Percentiles rank a stretch among this genome's conserved stretches.
phyloP scores from a whole-genome alignment of 75 land plant species.

The Cryptomeria japonica region DNA sequence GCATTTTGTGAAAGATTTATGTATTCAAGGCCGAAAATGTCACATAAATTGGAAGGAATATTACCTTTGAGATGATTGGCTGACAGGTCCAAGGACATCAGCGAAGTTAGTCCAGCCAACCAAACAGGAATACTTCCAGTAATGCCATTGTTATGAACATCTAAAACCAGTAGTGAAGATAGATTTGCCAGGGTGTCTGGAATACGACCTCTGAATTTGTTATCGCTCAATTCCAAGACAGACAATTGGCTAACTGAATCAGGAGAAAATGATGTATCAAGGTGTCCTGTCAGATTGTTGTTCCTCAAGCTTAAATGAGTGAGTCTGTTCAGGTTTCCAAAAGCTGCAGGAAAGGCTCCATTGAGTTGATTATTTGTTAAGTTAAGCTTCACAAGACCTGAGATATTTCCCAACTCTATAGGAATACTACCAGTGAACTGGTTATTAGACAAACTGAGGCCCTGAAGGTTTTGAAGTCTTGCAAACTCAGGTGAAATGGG shows the following conservation, averaged over 20 bases:
- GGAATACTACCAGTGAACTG: slow-evolving; percentile 44
- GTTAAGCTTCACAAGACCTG: slow-evolving; percentile 59
- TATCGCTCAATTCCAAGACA: slow-evolving; percentile 41
- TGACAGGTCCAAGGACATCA: slow-evolving; percentile 54
- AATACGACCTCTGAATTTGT: slow-evolving; percentile 44
- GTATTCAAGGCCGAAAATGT: slow-evolving; percentile 32
- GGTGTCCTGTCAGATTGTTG: slow-evolving; percentile 37
- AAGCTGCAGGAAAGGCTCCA: slow-evolving; percentile 42
- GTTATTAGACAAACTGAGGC: slow-evolving; percentile 47
- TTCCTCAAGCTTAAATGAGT: slow-evolving; percentile 50
- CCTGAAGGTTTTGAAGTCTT: slow-evolving; percentile 35
- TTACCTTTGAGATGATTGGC: slow-evolving; percentile 30
- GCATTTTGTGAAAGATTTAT: slow-evolving; percentile 54
- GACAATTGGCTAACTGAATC: slow-evolving; percentile 16
- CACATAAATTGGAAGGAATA: slow-evolving; percentile 52
- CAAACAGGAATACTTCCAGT: slow-evolving; percentile 52
- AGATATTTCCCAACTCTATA: slow-evolving; percentile 17
- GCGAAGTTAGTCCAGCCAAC: slow-evolving; percentile 22
- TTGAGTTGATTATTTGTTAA: slow-evolving; percentile 42
- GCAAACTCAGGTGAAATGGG: slow-evolving; percentile 31
- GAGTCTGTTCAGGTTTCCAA: slow-evolving; percentile 37
- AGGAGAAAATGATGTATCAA: slow-evolving; percentile 7
- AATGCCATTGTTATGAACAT: slow-evolving; percentile 58
- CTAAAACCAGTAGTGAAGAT: slow-evolving; percentile 41
- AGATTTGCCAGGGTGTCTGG: slow-evolving; percentile 31